Evolutionary conservation across 805 yeast genomes (phyloP).

Genomic region (Kazachstania taianensis): DNA sequence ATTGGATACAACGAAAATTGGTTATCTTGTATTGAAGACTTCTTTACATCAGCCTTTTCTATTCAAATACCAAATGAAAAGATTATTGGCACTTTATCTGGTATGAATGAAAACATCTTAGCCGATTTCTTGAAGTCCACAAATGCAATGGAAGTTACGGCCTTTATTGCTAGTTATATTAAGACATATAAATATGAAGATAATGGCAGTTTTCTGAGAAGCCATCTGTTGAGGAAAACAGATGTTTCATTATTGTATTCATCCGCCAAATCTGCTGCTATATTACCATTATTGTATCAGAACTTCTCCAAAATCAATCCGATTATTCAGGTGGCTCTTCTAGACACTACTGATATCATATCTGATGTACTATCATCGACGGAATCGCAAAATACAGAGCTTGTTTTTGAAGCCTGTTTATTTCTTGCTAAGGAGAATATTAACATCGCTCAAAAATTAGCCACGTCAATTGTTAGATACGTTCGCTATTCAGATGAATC

Average conservation of each 20-base stretch:
- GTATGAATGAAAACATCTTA: conserved; percentile 21
- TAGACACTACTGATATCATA: conserved; percentile 14
- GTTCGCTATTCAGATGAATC: conserved; percentile 3
- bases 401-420: conserved; percentile 8
- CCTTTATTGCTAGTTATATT: conserved; percentile 17
- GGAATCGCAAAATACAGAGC: conserved; percentile 7
- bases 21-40: conserved; percentile 12
- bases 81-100: conserved; percentile 27
- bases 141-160: conserved; percentile 7
- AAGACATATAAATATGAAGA: conserved; percentile 21
- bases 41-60: conserved; percentile 14
- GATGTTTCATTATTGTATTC: conserved; percentile 30
- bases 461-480: conserved; percentile 8
- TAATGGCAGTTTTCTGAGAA: conserved; percentile 20
- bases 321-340: conserved; percentile 3
- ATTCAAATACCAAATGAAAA: conserved; percentile 14
- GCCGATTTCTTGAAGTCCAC: conserved; percentile 6
- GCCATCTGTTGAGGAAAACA: conserved; percentile 28
- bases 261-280: conserved; percentile 14
- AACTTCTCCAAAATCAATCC: conserved; percentile 12
- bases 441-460: conserved; percentile 9
- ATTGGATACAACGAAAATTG: conserved; percentile 10
- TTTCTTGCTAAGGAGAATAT: conserved; percentile 7
- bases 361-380: conserved; percentile 7
- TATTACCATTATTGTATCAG: conserved; percentile 15